Evolutionary conservation across 2,329 filamentous ascomycete genomes (phyloP).

Genomic region (Xylariaceae sp.): DNA sequence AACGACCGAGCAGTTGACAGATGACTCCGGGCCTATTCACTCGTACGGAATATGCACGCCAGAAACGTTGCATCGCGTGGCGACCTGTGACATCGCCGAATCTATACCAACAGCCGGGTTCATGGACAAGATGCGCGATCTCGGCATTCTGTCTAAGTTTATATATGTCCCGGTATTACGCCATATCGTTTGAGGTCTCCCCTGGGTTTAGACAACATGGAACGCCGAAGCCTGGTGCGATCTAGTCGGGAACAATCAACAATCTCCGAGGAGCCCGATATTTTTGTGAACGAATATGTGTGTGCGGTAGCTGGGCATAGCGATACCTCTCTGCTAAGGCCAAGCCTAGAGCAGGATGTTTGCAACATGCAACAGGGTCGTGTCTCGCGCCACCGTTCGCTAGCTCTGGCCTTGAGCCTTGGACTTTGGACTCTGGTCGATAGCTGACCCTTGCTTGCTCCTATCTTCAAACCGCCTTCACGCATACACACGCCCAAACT

Average conservation of each 20-base stretch:
- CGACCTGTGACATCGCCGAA: constrained; percentile 4
- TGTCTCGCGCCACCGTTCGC: constrained; percentile 13
- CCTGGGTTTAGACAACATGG: background rate
- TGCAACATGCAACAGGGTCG: constrained; percentile 16
- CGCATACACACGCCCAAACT: constrained; percentile 4
- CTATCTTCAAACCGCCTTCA: constrained; percentile 4
- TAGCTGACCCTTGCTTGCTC: constrained; percentile 2
- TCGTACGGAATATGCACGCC: constrained; percentile 13
- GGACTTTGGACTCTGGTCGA: background rate
- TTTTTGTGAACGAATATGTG: background rate
- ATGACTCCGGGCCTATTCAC: constrained; percentile 6
- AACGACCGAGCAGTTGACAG: constrained; percentile 10
- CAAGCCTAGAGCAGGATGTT: constrained; percentile 8
- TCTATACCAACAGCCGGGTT: constrained; percentile 18
- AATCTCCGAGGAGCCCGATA: constrained; percentile 19
- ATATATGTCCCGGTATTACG: background rate
- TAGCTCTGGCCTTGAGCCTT: background rate
- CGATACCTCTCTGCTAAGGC: background rate
- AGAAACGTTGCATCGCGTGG: constrained; percentile 15
- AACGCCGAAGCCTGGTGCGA: background rate
- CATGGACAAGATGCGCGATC: constrained; percentile 1
- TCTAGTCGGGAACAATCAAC: background rate
- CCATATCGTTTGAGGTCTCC: background rate
- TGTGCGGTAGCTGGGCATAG: constrained; percentile 2
- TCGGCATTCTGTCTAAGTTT: background rate